Evolutionary conservation across 495 filamentous ascomycete genomes (phyloP).

Genomic region (Tuber aestivum): DNA sequence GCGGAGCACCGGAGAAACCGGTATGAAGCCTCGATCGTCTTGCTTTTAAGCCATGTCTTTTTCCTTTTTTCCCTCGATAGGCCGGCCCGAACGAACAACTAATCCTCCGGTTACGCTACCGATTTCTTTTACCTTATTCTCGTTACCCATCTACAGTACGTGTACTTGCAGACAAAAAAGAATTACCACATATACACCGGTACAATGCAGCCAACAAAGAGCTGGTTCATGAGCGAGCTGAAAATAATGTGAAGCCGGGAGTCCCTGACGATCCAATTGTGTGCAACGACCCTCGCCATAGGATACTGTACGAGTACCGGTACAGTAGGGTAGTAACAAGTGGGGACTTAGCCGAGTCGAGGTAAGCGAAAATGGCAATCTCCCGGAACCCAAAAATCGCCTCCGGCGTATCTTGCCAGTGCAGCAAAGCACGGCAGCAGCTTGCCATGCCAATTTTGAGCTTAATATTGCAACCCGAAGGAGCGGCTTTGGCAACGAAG

Average conservation of each 20-base stretch:
- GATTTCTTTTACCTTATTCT: background rate
- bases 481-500: no score
- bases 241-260: background rate
- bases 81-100: background rate
- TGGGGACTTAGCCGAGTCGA: slow-evolving; percentile 23
- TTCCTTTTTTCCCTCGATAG: background rate
- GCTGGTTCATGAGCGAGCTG: background rate
- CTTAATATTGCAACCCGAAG: no score
- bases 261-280: slow-evolving; percentile 13
- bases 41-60: background rate
- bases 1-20: background rate
- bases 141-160: background rate
- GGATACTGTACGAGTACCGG: no score
- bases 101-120: background rate
- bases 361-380: background rate
- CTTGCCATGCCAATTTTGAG: no score
- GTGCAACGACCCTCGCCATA: slow-evolving; percentile 17
- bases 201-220: background rate
- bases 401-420: background rate
- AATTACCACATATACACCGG: background rate
- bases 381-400: background rate
- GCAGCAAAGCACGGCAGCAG: no score
- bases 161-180: background rate
- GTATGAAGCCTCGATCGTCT: background rate
- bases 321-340: slow-evolving; percentile 17